Conservation (phyloP, 1,139 yeast species). For the Zygosaccharomyces sapae region DNA sequence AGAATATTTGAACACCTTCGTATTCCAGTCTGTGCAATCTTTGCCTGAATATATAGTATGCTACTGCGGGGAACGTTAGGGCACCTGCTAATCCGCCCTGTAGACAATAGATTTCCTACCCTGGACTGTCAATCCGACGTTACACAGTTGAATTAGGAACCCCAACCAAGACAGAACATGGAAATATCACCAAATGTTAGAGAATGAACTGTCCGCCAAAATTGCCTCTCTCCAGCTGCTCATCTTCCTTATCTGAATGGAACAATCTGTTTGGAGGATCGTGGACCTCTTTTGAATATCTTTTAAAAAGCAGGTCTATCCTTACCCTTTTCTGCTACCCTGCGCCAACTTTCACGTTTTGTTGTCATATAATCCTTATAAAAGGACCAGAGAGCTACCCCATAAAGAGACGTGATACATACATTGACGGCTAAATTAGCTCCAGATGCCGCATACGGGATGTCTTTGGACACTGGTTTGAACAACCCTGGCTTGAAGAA, state of each 20-base stretch:
- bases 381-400: slow-evolving; percentile 19
- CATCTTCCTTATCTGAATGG: slow-evolving; percentile 13
- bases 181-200: slow-evolving; percentile 23
- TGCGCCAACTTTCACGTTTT: slow-evolving; percentile 10
- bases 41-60: slow-evolving; percentile 12
- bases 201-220: slow-evolving; percentile 14
- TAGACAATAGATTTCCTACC: slow-evolving; percentile 20
- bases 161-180: slow-evolving; percentile 21
- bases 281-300: slow-evolving; percentile 15
- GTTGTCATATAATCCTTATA: slow-evolving; percentile 20
- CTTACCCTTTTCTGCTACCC: slow-evolving; percentile 5
- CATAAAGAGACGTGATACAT: slow-evolving; percentile 19
- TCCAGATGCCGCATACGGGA: slow-evolving; percentile 17
- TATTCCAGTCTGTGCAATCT: slow-evolving; percentile 12
- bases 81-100: slow-evolving; percentile 19
- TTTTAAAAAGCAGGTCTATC: slow-evolving; percentile 8
- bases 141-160: slow-evolving; percentile 22
- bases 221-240: slow-evolving; percentile 11
- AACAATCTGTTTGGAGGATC: slow-evolving; percentile 18
- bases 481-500: background rate
- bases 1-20: slow-evolving; percentile 15
- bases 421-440: slow-evolving; percentile 17
- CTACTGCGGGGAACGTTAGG: slow-evolving; percentile 18
- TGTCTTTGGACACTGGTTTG: slow-evolving; percentile 6
- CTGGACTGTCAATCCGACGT: slow-evolving; percentile 18